Evolutionary conservation across 306 rosid species (phyloP).

Genomic region (Hippophae rhamnoides): DNA sequence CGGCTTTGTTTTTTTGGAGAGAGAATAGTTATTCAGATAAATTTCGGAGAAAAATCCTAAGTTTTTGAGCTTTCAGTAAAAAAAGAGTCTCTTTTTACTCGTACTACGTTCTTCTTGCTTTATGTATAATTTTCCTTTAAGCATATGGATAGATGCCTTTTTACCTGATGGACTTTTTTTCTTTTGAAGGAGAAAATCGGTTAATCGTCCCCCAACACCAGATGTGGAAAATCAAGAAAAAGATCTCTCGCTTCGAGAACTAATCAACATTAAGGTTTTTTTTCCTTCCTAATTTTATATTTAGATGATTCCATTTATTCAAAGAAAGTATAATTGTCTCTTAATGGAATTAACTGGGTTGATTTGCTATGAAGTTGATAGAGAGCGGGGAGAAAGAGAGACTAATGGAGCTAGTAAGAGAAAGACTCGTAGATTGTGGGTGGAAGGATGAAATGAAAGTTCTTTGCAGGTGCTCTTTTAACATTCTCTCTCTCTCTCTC

Average conservation of each 20-base stretch:
- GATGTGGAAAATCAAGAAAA: conserved; percentile 47
- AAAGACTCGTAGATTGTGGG: conserved; percentile 70
- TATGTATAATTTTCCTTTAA: too few species aligned
- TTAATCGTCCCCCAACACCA: conserved; percentile 82
- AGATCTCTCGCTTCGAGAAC: conserved; percentile 52
- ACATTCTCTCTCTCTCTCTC: too few species aligned
- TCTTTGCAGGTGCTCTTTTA: conserved; percentile 47
- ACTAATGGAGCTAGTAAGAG: conserved; percentile 63
- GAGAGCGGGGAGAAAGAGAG: conserved; percentile 75
- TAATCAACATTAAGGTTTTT: conserved; percentile 50
- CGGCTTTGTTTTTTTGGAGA: too few species aligned
- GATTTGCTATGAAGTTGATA: conserved; percentile 32
- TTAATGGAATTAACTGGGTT: background rate
- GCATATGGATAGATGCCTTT: too few species aligned
- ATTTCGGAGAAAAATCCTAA: too few species aligned
- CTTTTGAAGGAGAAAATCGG: conserved; percentile 42
- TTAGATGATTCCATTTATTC: background rate
- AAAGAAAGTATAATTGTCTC: background rate
- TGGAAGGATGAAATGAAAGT: conserved; percentile 81
- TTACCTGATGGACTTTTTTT: background rate
- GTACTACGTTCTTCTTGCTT: too few species aligned
- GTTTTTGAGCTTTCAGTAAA: too few species aligned
- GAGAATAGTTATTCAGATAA: too few species aligned
- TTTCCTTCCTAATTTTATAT: background rate
- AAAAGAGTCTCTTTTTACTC: too few species aligned